Base-by-base conservation (phyloP, 2,329 filamentous ascomycete species). In the Phaeoacremonium minimum region DNA sequence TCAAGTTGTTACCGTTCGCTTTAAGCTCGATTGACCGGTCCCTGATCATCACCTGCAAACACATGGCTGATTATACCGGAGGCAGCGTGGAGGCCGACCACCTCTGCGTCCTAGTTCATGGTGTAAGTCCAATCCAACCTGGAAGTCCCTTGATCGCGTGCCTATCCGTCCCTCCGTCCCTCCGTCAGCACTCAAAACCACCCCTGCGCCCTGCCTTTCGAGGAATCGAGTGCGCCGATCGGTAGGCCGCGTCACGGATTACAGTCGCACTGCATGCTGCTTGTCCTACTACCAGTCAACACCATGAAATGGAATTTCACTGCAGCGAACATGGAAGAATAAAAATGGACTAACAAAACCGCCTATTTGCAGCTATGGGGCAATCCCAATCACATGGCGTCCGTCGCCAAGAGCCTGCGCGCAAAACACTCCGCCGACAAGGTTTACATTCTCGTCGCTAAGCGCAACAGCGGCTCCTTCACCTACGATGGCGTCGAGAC, bases 61-160 rank as follows among this genome's bases (percentile, higher is more conserved):
- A 41, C 42, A 63, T 60, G 46, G 65, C 67, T 55, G 63, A 71
- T 45, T 69, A 68, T 51, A 69, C 63, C 41, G 74, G 75, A 45
- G 73, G 73, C 45, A 70, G 61, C 51, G 36, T 55, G 30, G 63
- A 73, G 40, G 79, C 82, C 32, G 72, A 84, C 46, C 86, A 90
- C 57, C 76, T 91, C 43, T 85, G 81, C 51, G 83, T 91, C 29
- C 69, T 91, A 30, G 80, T 89, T 35, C 86, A 91, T 55, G 78
- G 86, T 64, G 81, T 85, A 75, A 58, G 75, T 60, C 20, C 15
- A 15, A 16, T 33, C n/a, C n/a, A n/a, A n/a, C n/a, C n/a, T n/a
- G n/a, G n/a, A n/a, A n/a, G n/a, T n/a, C n/a, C n/a, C n/a, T n/a
- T n/a, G n/a, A n/a, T n/a, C n/a, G n/a, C n/a, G n/a, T n/a, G n/a